These are phyloP conservation scores for Kodamaea plutei DNA, from an alignment of 1,139 yeast genomes.

Conservation along the genomic window DNA sequence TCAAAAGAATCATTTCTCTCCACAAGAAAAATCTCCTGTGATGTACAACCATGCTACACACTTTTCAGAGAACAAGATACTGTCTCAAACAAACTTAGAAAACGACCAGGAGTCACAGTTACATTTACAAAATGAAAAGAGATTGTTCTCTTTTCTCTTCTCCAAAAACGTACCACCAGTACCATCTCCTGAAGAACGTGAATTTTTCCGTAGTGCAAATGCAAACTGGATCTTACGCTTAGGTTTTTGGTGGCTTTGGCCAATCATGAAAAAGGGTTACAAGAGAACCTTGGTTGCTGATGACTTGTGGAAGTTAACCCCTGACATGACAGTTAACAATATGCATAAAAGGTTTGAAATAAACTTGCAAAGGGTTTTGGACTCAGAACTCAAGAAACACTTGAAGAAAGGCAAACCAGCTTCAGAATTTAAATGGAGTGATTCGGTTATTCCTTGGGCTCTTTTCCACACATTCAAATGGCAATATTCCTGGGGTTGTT, in stretches of 20 bases:
- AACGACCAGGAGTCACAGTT: slow-evolving; percentile 5
- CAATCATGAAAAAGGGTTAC: slow-evolving; percentile 39
- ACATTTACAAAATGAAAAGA: slow-evolving; percentile 15
- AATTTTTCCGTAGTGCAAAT: slow-evolving; percentile 34
- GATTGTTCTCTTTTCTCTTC: slow-evolving; percentile 25
- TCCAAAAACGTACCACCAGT: slow-evolving; percentile 34
- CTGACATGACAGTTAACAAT: slow-evolving; percentile 34
- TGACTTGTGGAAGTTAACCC: slow-evolving; percentile 39
- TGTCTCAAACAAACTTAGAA: slow-evolving; percentile 15
- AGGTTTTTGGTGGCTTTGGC: slow-evolving; percentile 42
- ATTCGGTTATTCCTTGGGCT: slow-evolving; percentile 31
- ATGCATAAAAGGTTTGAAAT: slow-evolving; percentile 33
- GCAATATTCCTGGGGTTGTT: slow-evolving; percentile 33
- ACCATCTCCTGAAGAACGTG: slow-evolving; percentile 34
- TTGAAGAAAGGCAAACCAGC: slow-evolving; percentile 21
- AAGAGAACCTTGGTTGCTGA: slow-evolving; percentile 38
- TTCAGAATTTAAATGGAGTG: slow-evolving; percentile 34
- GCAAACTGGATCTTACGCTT: slow-evolving; percentile 24
- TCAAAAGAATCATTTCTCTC: too few species aligned
- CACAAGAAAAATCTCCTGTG: too few species aligned
- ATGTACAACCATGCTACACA: too few species aligned
- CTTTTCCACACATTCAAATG: slow-evolving; percentile 35
- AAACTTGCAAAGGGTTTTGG: slow-evolving; percentile 22
- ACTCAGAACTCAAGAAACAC: slow-evolving; percentile 21
- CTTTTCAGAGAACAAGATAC: too few species aligned